Percentiles rank a stretch among this genome's conserved stretches.
These are phyloP conservation scores for Leccinum longicurvipes DNA, from an alignment of 768 basidiomycete species.

Conservation along the genomic window DNA sequence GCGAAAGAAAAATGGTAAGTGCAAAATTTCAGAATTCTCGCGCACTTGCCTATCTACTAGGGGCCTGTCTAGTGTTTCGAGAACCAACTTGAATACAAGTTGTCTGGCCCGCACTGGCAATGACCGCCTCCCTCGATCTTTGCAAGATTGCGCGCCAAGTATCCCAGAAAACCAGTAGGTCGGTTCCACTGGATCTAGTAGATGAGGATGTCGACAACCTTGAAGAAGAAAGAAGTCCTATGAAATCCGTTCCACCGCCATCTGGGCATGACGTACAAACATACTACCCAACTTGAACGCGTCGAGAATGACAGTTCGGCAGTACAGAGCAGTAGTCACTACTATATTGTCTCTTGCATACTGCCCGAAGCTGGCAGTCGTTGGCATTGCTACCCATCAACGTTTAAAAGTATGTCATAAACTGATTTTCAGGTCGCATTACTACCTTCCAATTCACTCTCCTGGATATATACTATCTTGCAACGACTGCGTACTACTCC, in stretches of 20 bases:
- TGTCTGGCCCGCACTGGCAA: slow-evolving; percentile 83
- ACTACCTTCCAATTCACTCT: slow-evolving; percentile 49
- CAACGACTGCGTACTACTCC: slow-evolving; percentile 40
- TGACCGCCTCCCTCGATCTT: slow-evolving; percentile 87
- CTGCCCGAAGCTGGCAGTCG: slow-evolving; percentile 82
- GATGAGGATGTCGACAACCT: slow-evolving; percentile 31
- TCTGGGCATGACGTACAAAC: slow-evolving; percentile 93
- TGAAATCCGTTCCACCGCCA: slow-evolving; percentile 52
- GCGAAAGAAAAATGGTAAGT: too few relatives aligned
- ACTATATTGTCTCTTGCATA: slow-evolving; percentile 95
- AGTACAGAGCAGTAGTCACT: slow-evolving; percentile 88
- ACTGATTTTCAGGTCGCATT: slow-evolving; percentile 91
- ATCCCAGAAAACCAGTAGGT: slow-evolving; percentile 63
- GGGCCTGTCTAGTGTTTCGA: too few relatives aligned
- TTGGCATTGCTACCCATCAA: slow-evolving; percentile 88
- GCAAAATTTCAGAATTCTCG: too few relatives aligned
- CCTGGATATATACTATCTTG: slow-evolving; percentile 52
- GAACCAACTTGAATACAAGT: too few relatives aligned
- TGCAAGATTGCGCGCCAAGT: slow-evolving; percentile 89
- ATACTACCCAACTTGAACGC: too few relatives aligned
- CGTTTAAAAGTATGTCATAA: slow-evolving; percentile 91
- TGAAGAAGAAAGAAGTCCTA: slow-evolving; percentile 31
- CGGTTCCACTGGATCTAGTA: slow-evolving; percentile 42
- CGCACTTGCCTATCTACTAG: too few relatives aligned
- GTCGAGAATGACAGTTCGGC: too few relatives aligned